These are phyloP conservation scores for Singerocomus inundabilis DNA, from an alignment of 1,284 basidiomycete species.

Conservation along the genomic window DNA sequence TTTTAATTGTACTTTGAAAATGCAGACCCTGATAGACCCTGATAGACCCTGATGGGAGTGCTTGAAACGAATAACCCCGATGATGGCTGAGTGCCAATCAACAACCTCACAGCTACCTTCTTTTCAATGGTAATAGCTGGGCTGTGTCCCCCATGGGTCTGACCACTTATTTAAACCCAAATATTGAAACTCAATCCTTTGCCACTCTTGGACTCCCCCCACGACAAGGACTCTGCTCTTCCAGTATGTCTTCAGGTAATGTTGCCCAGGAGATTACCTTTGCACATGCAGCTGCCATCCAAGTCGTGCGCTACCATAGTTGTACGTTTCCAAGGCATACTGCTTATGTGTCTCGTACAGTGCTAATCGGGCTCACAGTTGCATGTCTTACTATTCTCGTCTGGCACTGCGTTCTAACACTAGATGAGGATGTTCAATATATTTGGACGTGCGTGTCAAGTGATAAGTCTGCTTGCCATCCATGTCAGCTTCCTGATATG, in stretches of 20 bases:
- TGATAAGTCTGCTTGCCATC: neutral
- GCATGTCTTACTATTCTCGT: slow-evolving; percentile 15
- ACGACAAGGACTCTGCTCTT: neutral
- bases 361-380: slow-evolving; percentile 12
- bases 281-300: neutral
- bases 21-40: too few species aligned
- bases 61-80: too few species aligned
- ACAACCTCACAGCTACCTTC: too few species aligned
- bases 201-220: neutral
- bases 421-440: slow-evolving; percentile 23
- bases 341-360: neutral
- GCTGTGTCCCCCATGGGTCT: neutral
- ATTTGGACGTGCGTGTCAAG: slow-evolving; percentile 21
- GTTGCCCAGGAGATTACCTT: neutral
- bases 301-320: slow-evolving; percentile 15
- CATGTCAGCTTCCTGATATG: neutral
- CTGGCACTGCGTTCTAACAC: slow-evolving; percentile 15
- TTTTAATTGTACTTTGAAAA: too few species aligned
- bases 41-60: too few species aligned
- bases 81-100: too few species aligned
- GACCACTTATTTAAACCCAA: neutral
- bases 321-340: slow-evolving; percentile 4
- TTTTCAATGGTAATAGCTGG: too few species aligned
- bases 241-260: slow-evolving; percentile 6
- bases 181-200: neutral